A percentile compares a stretch with the other conserved stretches of the same genome.
Evolutionary conservation across 1,139 yeast species (phyloP).

Genomic region (Wickerhamiella pararugosa): DNA sequence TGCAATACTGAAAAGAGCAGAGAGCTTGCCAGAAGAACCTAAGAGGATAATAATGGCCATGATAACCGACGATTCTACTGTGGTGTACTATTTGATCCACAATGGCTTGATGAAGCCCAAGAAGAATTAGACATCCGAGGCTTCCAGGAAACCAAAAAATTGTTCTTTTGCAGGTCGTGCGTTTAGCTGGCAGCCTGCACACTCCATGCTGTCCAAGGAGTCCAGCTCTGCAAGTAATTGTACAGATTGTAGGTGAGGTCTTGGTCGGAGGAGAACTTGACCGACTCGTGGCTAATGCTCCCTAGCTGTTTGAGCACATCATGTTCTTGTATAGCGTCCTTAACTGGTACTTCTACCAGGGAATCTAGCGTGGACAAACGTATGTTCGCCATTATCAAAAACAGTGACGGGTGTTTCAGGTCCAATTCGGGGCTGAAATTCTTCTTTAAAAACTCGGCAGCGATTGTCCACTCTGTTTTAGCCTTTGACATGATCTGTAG

Average conservation of each 20-base stretch:
- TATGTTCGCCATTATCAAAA: too few relatives aligned
- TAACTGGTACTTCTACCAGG: too few relatives aligned
- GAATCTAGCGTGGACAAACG: too few relatives aligned
- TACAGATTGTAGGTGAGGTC: neutral
- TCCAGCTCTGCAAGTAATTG: slow-evolving; percentile 7
- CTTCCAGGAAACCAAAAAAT: too few relatives aligned
- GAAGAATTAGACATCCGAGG: slow-evolving; percentile 28
- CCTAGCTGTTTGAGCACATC: too few relatives aligned
- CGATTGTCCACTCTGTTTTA: neutral
- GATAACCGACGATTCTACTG: slow-evolving; percentile 48
- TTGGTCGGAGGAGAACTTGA: too few relatives aligned
- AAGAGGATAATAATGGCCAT: slow-evolving; percentile 39
- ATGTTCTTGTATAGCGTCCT: too few relatives aligned
- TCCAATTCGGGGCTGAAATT: neutral
- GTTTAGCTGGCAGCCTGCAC: too few relatives aligned
- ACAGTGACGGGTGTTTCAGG: too few relatives aligned
- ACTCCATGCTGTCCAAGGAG: neutral
- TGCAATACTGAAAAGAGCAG: slow-evolving; percentile 14
- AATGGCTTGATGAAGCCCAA: slow-evolving; percentile 49
- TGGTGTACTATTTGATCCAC: slow-evolving; percentile 50
- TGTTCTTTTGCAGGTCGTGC: too few relatives aligned
- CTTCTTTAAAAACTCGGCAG: neutral
- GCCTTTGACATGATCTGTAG: slow-evolving; percentile 32
- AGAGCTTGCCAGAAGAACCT: slow-evolving; percentile 20
- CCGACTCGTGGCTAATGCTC: too few relatives aligned